phyloP scores from a whole-genome alignment of 176 grass and related monocot genomes.

The Oryza coarctata region DNA sequence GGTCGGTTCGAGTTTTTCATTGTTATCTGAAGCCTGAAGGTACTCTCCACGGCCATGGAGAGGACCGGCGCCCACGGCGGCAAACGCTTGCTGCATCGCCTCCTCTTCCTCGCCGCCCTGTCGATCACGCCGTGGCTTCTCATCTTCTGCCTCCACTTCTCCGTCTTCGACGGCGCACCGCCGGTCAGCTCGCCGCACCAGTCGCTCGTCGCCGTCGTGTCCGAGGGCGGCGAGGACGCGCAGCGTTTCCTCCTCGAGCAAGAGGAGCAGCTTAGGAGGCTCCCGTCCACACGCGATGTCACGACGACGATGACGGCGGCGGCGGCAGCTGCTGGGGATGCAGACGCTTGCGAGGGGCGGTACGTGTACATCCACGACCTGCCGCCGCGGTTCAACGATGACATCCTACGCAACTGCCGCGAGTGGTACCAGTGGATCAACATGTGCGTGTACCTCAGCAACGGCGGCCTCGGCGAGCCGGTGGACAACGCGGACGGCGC shows the following conservation, averaged over 20 bases:
- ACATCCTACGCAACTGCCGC: conserved; percentile 53
- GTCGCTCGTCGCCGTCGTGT: background rate
- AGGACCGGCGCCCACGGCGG: conserved; percentile 8
- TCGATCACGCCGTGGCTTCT: conserved; percentile 58
- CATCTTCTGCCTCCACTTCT: conserved; percentile 56
- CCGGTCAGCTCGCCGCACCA: conserved; percentile 16
- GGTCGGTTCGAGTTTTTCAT: background rate
- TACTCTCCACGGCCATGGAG: conserved; percentile 42
- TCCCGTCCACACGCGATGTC: conserved; percentile 14
- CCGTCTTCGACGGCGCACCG: conserved; percentile 31
- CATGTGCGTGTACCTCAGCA: conserved; percentile 72
- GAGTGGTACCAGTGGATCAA: conserved; percentile 56
- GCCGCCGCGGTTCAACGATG: conserved; percentile 57
- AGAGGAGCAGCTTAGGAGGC: background rate
- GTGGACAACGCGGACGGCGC: conserved; percentile 54
- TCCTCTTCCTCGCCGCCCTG: conserved; percentile 45
- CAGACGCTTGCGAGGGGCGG: conserved; percentile 36
- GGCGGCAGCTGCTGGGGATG: background rate
- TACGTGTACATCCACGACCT: conserved; percentile 75
- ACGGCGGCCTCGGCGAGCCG: conserved; percentile 59
- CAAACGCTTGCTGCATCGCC: conserved; percentile 39
- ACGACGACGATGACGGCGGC: background rate
- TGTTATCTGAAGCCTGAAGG: background rate
- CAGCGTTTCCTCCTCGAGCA: conserved; percentile 11
- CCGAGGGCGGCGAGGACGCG: background rate